Base-by-base conservation (phyloP, 2,329 filamentous ascomycete species). In the Aspergillus brunneoviolaceus region DNA sequence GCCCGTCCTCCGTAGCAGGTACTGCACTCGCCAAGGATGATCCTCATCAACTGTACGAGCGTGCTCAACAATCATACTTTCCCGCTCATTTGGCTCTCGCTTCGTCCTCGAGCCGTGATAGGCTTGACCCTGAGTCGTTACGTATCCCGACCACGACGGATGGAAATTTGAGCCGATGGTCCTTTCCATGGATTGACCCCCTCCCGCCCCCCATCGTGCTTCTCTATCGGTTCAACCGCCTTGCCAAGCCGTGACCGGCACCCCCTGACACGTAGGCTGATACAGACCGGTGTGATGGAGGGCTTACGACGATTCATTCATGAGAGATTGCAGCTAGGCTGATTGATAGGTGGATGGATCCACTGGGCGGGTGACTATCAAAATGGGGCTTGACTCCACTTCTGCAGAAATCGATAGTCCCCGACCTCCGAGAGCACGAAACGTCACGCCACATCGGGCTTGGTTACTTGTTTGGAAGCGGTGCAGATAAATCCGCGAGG, bases 261-360 rank as follows among this genome's bases (percentile, higher is more conserved):
- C 39, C 39, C 39, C 39, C 6, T 45, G n/a, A 45, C 16, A 45
- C 39, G 39, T 45, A 45, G 39, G 39, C 45, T 49, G 42, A 49
- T 33, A 49, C 29, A 45, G 53, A 45, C 25, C 53, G 14, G 53
- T n/a, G 12, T 25, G 53, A 49, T 33, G 53, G 53, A 45, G 53
- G 53, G 53, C 53, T 55, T 55, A 55, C 53, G 53, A 55, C 53
- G 53, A 49, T 55, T 55, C 53, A 55, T 55, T 35, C 31, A n/a
- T n/a, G 39, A 14, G 23, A 19, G 42, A 55, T 47, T 29, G 23
- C 23, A 29, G 49, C 14, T 27, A n/a, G 52, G 25, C 48, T 25
- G 52, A 25, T 25, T 55, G 53, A 55, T 55, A 48, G 42, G 48
- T 55, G 21, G 45, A 49, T 55, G 23, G 45, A 49, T 55, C 45